Conservation (phyloP, 768 basidiomycete species). For the Mycena floridula region DNA sequence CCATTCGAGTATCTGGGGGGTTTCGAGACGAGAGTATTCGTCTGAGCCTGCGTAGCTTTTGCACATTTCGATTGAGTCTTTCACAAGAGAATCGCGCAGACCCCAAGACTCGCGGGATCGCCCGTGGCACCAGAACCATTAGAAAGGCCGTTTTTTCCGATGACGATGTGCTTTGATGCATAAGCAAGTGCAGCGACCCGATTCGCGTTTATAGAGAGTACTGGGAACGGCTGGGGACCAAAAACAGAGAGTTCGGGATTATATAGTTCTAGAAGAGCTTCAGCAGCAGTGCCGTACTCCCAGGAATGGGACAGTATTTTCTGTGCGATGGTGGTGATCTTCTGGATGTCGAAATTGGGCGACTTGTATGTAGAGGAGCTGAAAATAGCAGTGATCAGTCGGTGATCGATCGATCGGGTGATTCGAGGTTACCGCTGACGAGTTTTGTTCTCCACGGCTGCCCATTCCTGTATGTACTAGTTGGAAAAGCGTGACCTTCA, state of each 20-base stretch:
- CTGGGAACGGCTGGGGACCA: conserved; percentile 31
- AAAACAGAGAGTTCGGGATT: conserved; percentile 34
- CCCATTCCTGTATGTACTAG: too few species aligned
- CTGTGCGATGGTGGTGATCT: conserved; percentile 23
- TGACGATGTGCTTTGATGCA: conserved; percentile 27
- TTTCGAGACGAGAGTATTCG: conserved; percentile 24
- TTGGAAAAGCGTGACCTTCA: too few species aligned
- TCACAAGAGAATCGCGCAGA: conserved; percentile 38
- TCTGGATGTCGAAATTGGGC: conserved; percentile 32
- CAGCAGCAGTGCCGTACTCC: conserved; percentile 38
- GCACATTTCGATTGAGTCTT: conserved; percentile 26
- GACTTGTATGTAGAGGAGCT: too few species aligned
- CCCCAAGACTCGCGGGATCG: conserved; percentile 44
- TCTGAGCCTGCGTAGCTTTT: conserved; percentile 23
- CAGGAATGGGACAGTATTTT: conserved; percentile 28
- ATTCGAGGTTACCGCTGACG: too few species aligned
- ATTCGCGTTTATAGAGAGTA: conserved; percentile 13
- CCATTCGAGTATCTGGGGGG: conserved; percentile 36
- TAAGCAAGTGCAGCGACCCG: conserved; percentile 27
- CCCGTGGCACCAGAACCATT: conserved; percentile 35
- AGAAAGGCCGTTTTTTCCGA: conserved; percentile 28
- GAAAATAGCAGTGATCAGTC: too few species aligned
- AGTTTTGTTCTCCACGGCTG: too few species aligned
- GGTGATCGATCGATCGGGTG: too few species aligned
- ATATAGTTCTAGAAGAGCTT: conserved; percentile 38